phyloP scores from a whole-genome alignment of 208 protist species.

The Naegleria fowleri region DNA sequence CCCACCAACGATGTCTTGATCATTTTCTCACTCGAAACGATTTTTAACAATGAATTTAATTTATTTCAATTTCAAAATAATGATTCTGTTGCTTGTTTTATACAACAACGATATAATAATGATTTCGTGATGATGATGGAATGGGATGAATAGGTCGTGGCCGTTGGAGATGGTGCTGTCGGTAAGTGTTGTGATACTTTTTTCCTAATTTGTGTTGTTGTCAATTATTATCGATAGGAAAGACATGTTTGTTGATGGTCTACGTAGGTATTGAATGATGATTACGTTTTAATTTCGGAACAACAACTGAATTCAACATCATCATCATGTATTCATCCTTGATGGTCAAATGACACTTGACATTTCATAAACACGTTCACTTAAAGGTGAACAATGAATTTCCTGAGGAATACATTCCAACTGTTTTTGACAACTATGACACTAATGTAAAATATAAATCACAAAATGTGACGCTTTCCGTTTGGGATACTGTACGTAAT shows the following conservation, averaged over 20 bases:
- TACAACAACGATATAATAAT: no score
- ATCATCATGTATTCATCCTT: no score
- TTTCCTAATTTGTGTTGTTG: not conserved
- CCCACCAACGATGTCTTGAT: no score
- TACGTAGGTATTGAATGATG: not conserved
- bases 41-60: no score
- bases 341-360: not conserved
- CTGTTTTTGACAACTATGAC: conserved; percentile 11
- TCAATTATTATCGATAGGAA: not conserved
- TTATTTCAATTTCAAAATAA: no score
- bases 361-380: not conserved
- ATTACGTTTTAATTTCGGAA: not conserved
- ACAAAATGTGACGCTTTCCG: not conserved
- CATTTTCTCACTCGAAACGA: no score
- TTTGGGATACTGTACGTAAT: conserved; percentile 22
- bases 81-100: no score
- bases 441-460: not conserved
- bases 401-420: conserved; percentile 22
- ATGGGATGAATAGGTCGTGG: not conserved
- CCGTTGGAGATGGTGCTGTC: not conserved
- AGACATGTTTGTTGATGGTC: conserved; percentile 11
- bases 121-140: no score
- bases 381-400: conserved; percentile 3
- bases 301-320: not conserved
- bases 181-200: not conserved